Conservation (phyloP, 768 basidiomycete genomes). For the Russula dissimulans region DNA sequence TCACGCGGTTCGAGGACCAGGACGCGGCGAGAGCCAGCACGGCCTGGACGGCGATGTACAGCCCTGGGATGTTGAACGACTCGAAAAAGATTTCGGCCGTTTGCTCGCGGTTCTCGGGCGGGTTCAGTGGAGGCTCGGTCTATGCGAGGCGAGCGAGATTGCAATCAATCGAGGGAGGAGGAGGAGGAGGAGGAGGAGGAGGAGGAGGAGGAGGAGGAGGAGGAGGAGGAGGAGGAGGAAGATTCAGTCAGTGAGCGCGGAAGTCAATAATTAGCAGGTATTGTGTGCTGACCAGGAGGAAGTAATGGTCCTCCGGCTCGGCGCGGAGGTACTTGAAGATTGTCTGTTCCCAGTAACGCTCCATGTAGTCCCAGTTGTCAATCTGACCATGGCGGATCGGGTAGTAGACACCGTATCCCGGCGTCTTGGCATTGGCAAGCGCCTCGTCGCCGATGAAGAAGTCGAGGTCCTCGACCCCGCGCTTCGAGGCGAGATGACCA, state of each 20-base stretch:
- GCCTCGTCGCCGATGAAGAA: constrained; percentile 99
- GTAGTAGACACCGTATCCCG: constrained; percentile 88
- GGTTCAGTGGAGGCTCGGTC: constrained; percentile 99
- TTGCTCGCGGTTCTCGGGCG: constrained; percentile 97
- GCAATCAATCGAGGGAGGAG: not conserved
- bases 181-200: not conserved
- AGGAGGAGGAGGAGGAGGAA: not conserved
- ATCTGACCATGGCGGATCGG: constrained; percentile 97
- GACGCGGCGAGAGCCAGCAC: constrained; percentile 97
- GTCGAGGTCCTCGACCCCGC: constrained; percentile 97
- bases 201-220: not conserved
- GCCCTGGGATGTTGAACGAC: constrained; percentile 97
- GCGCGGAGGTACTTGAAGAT: constrained; percentile 99
- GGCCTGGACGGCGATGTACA: constrained; percentile 98
- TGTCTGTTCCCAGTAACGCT: constrained; percentile 98
- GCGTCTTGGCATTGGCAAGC: constrained; percentile 89
- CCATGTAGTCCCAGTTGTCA: constrained; percentile 98
- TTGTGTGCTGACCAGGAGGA: constrained; percentile 70
- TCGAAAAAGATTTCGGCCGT: constrained; percentile 99
- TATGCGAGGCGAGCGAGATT: constrained; percentile 25
- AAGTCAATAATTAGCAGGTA: not conserved
- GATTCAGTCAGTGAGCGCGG: not conserved
- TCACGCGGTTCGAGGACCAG: constrained; percentile 86
- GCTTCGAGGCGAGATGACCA: constrained; percentile 88
- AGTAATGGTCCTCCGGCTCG: constrained; percentile 98